Base-by-base conservation (phyloP, 176 grass and related monocot species). In the Oryza coarctata region DNA sequence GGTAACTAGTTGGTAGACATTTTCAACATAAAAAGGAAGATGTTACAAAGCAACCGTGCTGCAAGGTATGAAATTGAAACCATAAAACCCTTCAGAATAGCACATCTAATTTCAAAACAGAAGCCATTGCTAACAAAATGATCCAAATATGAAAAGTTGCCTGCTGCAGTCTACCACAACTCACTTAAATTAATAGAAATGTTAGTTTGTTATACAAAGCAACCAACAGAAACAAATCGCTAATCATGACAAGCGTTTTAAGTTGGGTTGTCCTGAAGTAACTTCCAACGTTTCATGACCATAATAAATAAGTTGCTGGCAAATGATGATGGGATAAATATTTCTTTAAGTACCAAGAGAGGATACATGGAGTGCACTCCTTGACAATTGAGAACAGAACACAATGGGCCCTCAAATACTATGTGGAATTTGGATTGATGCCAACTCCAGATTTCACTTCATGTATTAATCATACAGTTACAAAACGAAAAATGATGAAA, bases 141-240 rank as follows among this genome's bases (percentile, higher is more conserved):
- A 86, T 78, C 41, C 43, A 73, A 67, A 65, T 15, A 86, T 67
- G 14, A 85, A 22, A 88, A 72, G 29, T 29, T 79, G 35, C 22
- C 40, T 74, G 35, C 50, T 5, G 13, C 22, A 62, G 23, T 17
- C 28, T 4, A 74, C 36, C 29, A 74, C 13, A 69, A 30, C 76
- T 18, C 31, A 63, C 70, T 50, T 13, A 69, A 76, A 50, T 36
- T 34, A 80, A n/a, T 27, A 14, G 23, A 25, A 79, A 33, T 71
- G 13, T 76, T 76, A 81, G 35, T 44, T n/a, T 44, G 18, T 62
- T 71, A 63, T 26, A 80, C 18, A 73, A 30, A 47, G 55, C 25
- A 78, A 40, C 65, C 32, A 79, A 79, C 66, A 60, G 10, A 45
- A 74, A 50, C 11, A 78, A 52, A 39, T 43, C 32, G 77, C 0